These are phyloP conservation scores for Geotrichum armillariae DNA, from an alignment of 1,139 yeast genomes.

Conservation along the genomic window DNA sequence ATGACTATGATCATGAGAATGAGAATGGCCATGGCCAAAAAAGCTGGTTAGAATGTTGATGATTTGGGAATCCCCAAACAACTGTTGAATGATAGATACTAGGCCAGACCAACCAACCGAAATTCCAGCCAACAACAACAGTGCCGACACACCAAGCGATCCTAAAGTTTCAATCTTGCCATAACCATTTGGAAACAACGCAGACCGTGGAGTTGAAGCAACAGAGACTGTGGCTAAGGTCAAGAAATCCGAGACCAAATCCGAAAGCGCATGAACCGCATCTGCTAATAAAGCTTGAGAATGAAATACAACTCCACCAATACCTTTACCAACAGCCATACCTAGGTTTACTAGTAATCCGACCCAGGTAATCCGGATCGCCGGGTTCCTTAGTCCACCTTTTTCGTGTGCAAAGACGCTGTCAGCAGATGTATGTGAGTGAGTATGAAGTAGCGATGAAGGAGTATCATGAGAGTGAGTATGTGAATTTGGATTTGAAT, in stretches of 20 bases:
- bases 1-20: conserved; percentile 7
- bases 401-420: conserved; percentile 31
- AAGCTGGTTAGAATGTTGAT: conserved; percentile 26
- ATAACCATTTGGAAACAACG: conserved; percentile 77
- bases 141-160: conserved; percentile 79
- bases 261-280: conserved; percentile 91
- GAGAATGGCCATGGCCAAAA: conserved; percentile 42
- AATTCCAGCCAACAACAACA: conserved; percentile 80
- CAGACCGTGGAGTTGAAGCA: conserved; percentile 63
- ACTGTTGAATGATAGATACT: conserved; percentile 58
- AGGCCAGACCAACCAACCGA: conserved; percentile 90
- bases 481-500: conserved; percentile 24
- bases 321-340: conserved; percentile 82
- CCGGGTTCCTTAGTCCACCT: conserved; percentile 61
- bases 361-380: conserved; percentile 89
- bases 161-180: conserved; percentile 94
- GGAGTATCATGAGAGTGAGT: conserved; percentile 9
- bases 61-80: conserved; percentile 40
- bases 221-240: conserved; percentile 87
- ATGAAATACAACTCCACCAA: conserved; percentile 89
- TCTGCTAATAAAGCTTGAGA: conserved; percentile 94
- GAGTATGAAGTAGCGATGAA: conserved; percentile 25
- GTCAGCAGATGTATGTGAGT: conserved; percentile 33
- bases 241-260: conserved; percentile 82
- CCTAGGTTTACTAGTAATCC: conserved; percentile 84